Percentiles rank a stretch among this genome's conserved stretches.
phyloP scores from a whole-genome alignment of 257 asterid genomes.

The Fraxinus anomala region DNA sequence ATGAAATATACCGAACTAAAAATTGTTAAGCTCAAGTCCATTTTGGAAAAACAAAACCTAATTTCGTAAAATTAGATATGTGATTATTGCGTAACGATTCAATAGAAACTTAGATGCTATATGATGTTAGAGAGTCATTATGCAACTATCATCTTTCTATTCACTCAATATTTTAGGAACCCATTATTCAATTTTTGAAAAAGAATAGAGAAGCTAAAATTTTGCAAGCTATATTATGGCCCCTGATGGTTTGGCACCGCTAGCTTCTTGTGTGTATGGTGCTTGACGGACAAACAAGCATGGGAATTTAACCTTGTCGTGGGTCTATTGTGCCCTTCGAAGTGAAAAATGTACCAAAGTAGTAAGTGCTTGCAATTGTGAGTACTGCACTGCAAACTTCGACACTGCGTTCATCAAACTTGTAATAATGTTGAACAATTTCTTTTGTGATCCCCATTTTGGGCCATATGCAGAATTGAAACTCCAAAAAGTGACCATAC shows the following conservation, averaged over 20 bases:
- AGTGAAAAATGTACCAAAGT: too few species aligned
- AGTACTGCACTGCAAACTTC: not conserved
- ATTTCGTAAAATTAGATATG: too few species aligned
- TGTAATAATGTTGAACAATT: not conserved
- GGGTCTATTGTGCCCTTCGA: not conserved
- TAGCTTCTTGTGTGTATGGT: not conserved
- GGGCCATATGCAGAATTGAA: not conserved
- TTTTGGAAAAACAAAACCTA: too few species aligned
- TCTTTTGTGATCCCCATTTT: slow-evolving; percentile 3
- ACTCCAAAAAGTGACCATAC: slow-evolving; percentile 4
- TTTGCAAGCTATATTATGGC: not conserved
- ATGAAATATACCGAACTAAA: too few species aligned
- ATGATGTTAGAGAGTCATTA: not conserved
- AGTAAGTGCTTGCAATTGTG: not conserved
- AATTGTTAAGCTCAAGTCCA: too few species aligned
- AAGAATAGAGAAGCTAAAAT: too few species aligned
- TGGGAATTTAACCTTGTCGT: not conserved
- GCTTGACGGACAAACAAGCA: not conserved
- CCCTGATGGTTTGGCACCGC: not conserved
- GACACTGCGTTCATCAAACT: not conserved
- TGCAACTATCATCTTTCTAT: not conserved
- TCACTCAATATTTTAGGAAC: not conserved
- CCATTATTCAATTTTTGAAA: too few species aligned
- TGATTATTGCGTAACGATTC: too few species aligned
- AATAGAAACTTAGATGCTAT: too few species aligned